Evolutionary conservation across 768 basidiomycete genomes (phyloP), one percentile per base, ranked within the genome.

Genomic region (Tricholoma saponaceum): DNA sequence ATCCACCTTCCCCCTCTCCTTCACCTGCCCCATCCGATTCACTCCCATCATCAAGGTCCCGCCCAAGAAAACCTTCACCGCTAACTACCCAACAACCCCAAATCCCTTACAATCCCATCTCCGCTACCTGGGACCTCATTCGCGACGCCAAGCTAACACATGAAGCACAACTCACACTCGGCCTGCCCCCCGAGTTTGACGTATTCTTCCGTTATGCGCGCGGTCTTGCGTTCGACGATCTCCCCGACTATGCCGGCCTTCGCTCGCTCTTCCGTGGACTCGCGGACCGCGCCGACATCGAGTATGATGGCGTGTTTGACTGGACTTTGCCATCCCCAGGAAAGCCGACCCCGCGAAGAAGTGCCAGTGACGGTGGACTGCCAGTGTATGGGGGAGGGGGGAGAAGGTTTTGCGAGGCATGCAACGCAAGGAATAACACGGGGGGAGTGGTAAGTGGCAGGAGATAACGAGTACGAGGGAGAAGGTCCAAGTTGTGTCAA

Each of bases 241-340:
- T 91, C 39, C 93, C 92, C 9, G 93, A 95, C 71, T 95, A 95
- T 64, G 87, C 85, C 44, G 92, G 92, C 25, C 75, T 94, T 22
- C 80, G 92, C 43, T 82, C 80, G 46, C 79, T 92, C 46, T 91
- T 94, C 70, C 78, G 80, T 14, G 81, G 79, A 3, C 66, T 87
- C 10, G 85, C 81, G 0, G 76, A 74, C 57, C 76, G 81, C 8
- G 70, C 79, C n/a, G 82, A 79, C 1, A 72, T 85, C 6, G 76
- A 77, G 55, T 85, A 83, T 63, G 83, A 85, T 64, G 79, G 74
- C 12, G 72, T 74, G 1, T 79, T 67, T 63, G 77, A 79, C 56
- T 81, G 79, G 79, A 74, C 67, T 16, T 66, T 74, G 25, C 62
- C 65, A 7, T 61, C 58, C 62, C 2, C 62, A 50, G 43, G 55